phyloP scores from a whole-genome alignment of 129 eudicot genomes.

The Chrysanthemum lavandulifolium region DNA sequence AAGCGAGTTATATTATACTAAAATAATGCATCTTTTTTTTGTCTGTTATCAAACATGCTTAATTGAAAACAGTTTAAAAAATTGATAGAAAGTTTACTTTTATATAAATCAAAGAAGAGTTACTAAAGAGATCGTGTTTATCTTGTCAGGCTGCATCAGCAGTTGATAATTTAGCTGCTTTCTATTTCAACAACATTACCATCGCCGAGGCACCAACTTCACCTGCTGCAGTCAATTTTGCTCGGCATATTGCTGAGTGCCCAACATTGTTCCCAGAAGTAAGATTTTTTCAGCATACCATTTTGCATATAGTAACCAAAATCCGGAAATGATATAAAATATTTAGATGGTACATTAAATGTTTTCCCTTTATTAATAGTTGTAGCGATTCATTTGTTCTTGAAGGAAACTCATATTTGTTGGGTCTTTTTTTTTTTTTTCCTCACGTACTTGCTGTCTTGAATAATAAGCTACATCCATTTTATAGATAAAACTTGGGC shows the following conservation, averaged over 20 bases:
- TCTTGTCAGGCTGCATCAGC: conserved; percentile 81
- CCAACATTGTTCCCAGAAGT: conserved; percentile 80
- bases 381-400: too few relatives aligned
- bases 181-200: conserved; percentile 79
- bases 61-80: too few relatives aligned
- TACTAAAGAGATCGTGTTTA: too few relatives aligned
- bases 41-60: too few relatives aligned
- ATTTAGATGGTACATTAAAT: neutral
- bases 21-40: too few relatives aligned
- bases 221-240: conserved; percentile 76
- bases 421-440: too few relatives aligned
- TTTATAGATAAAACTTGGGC: too few relatives aligned
- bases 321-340: conserved; percentile 3
- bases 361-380: neutral
- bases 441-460: too few relatives aligned
- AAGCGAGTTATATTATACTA: neutral
- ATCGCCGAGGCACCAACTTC: conserved; percentile 84
- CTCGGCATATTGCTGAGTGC: conserved; percentile 75
- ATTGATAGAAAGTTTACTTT: too few relatives aligned
- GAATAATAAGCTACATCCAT: too few relatives aligned
- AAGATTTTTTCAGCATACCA: conserved; percentile 30
- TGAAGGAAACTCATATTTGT: too few relatives aligned
- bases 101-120: too few relatives aligned
- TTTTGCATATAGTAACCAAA: neutral
- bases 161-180: conserved; percentile 86